A percentile compares a stretch with the other conserved stretches of the same genome.
Evolutionary conservation across 768 basidiomycete species (phyloP).

Genomic region (Rhizopogon rudus): DNA sequence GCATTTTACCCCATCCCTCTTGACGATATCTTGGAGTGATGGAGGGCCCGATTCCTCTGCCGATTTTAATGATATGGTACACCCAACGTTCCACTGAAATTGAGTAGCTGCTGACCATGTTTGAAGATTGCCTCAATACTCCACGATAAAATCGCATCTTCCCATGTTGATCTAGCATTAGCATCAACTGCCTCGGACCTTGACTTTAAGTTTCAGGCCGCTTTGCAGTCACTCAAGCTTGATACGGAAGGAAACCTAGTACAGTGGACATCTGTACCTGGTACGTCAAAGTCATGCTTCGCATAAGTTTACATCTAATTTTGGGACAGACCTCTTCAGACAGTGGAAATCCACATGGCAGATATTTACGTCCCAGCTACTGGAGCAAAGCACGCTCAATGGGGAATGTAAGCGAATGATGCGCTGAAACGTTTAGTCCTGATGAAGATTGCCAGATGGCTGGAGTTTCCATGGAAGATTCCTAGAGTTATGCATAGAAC

Average conservation of each 20-base stretch:
- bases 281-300: conserved; percentile 31
- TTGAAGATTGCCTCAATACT: conserved; percentile 46
- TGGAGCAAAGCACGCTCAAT: conserved; percentile 21
- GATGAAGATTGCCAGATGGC: conserved; percentile 37
- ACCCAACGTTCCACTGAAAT: conserved; percentile 9
- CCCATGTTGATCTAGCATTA: conserved; percentile 42
- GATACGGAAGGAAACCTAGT: conserved; percentile 59
- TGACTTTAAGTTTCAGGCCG: conserved; percentile 48
- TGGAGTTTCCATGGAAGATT: conserved; percentile 50
- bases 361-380: conserved; percentile 13
- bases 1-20: conserved; percentile 57
- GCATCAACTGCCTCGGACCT: conserved; percentile 49
- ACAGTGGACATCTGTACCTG: conserved; percentile 38
- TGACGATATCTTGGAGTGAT: conserved; percentile 59
- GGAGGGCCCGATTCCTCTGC: conserved; percentile 31
- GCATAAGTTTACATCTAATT: neutral
- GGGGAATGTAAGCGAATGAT: conserved; percentile 41
- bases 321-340: conserved; percentile 19
- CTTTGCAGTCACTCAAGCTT: conserved; percentile 37
- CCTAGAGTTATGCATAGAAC: conserved; percentile 32
- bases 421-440: neutral
- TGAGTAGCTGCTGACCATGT: conserved; percentile 2
- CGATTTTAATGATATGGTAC: conserved; percentile 62
- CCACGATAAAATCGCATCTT: conserved; percentile 36
- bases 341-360: conserved; percentile 21